These are phyloP conservation scores for Alternaria burnsii DNA, from an alignment of 2,329 filamentous ascomycete genomes.

Conservation along the genomic window DNA sequence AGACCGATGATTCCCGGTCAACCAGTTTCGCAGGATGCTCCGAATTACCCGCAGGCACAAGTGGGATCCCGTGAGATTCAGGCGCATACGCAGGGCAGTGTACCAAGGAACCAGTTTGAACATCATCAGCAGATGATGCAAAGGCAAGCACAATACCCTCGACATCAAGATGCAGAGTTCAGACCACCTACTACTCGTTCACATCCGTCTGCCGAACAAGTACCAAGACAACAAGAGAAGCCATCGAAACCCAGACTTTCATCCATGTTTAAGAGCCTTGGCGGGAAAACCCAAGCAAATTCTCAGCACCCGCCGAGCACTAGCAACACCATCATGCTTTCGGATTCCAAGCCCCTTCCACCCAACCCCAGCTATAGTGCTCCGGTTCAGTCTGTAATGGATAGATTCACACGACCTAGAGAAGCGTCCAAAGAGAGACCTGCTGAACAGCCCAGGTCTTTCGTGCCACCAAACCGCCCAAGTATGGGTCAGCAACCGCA, in stretches of 20 bases:
- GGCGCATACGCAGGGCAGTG: conserved; percentile 23
- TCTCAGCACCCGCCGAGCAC: conserved; percentile 15
- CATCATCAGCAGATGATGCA: conserved; percentile 44
- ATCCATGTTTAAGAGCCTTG: conserved; percentile 58
- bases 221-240: conserved; percentile 34
- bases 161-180: conserved; percentile 53
- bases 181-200: conserved; percentile 51
- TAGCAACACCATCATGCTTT: conserved; percentile 5
- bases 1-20: conserved; percentile 17
- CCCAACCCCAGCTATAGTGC: conserved; percentile 24
- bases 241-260: conserved; percentile 37
- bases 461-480: conserved; percentile 27
- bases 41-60: conserved; percentile 15
- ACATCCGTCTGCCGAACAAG: conserved; percentile 32
- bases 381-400: conserved; percentile 38
- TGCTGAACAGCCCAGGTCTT: conserved; percentile 24
- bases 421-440: conserved; percentile 28
- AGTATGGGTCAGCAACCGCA: conserved; percentile 42
- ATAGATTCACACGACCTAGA: conserved; percentile 31
- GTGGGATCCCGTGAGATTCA: conserved; percentile 25
- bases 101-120: conserved; percentile 39
- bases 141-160: conserved; percentile 49
- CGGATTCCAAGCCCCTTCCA: conserved; percentile 6
- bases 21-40: conserved; percentile 18
- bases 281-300: conserved; percentile 31